Evolutionary conservation across 2,329 filamentous ascomycete genomes (phyloP), one percentile per base, ranked within the genome.

Genomic region (Dothideomycetes sp.): DNA sequence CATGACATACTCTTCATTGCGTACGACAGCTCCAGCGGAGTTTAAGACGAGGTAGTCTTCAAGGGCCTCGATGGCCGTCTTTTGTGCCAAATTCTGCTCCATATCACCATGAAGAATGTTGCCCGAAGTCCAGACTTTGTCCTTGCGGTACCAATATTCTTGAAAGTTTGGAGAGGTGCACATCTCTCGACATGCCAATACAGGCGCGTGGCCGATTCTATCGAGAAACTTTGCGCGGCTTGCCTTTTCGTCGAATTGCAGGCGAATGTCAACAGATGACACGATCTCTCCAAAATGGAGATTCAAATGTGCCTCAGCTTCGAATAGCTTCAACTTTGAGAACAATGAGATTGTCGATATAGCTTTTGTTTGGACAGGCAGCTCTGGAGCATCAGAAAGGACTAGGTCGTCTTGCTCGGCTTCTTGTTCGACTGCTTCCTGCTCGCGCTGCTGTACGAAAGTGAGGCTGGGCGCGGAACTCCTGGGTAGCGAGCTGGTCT

Each of bases 11-110:
- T 37, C 27, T 12, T 45, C 38, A 11, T 44, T 34, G 3, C 47
- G 27, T 9, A 45, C 30, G 2, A 51, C 50, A 5, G 53, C 22
- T 18, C 46, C 52, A 22, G 42, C 43, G 6, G 38, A 46, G 16
- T 50, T 37, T n/a, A 49, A 13, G 29, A 50, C 53, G 30, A 52
- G 45, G 30, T 48, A 41, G 24, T 55, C 51, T 12, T 43, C 46
- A 4, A 55, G 25, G 15, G 45, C 36, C 11, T 30, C 30, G 11
- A 23, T 18, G 13, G 41, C 31, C 16, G 31, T 10, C 9, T 7
- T 11, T 9, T 16, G 9, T 7, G 31, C 15, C 16, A 19, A 17
- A 13, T 33, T 17, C n/a, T n/a, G n/a, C n/a, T n/a, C n/a, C n/a
- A n/a, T n/a, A 3, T 9, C 29, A 17, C 10, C 9, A n/a, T 31